A percentile compares a stretch with the other conserved stretches of the same genome.
These are phyloP conservation scores for Saccharomycopsis phalli DNA, from an alignment of 1,139 yeast genomes.

Conservation along the genomic window DNA sequence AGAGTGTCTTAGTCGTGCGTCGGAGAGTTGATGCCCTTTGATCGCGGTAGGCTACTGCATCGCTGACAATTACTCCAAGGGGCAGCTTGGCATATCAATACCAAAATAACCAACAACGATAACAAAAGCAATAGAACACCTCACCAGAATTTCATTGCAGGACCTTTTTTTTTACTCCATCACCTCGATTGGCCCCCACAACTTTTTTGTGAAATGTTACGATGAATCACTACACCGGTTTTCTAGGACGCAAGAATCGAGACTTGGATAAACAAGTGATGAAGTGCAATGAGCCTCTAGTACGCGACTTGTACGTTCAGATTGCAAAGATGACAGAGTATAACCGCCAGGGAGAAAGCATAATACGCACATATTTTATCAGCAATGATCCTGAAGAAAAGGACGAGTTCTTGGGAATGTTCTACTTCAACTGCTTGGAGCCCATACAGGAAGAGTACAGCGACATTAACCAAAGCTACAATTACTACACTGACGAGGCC, in stretches of 20 bases:
- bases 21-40: too few species aligned
- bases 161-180: too few species aligned
- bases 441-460: slow-evolving; percentile 5
- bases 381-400: not conserved
- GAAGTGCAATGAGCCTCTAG: not conserved
- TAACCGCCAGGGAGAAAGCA: slow-evolving; percentile 3
- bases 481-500: slow-evolving; percentile 6
- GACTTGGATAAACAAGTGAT: not conserved
- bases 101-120: too few species aligned
- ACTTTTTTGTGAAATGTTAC: too few species aligned
- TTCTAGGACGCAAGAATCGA: not conserved
- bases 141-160: too few species aligned
- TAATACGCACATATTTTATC: not conserved
- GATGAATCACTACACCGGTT: not conserved
- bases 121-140: too few species aligned
- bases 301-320: slow-evolving; percentile 1
- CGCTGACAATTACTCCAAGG: too few species aligned
- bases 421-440: slow-evolving; percentile 5
- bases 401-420: not conserved
- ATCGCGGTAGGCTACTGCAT: too few species aligned
- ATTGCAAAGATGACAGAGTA: not conserved
- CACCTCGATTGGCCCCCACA: too few species aligned
- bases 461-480: slow-evolving; percentile 1
- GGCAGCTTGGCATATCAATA: too few species aligned
- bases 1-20: too few species aligned